Evolutionary conservation across 768 basidiomycete genomes (phyloP).

Genomic region (Trametes elegans): DNA sequence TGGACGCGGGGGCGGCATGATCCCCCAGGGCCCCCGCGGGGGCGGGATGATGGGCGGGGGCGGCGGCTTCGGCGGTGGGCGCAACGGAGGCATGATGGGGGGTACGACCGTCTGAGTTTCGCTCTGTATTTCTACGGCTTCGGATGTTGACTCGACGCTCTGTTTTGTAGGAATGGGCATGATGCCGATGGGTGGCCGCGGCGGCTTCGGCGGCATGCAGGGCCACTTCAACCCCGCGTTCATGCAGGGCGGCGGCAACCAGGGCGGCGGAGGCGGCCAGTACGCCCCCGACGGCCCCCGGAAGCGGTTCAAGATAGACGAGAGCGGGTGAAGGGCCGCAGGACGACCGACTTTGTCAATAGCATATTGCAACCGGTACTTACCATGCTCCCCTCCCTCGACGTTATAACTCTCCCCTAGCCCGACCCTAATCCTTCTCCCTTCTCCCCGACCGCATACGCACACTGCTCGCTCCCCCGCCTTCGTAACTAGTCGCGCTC

Average conservation of each 20-base stretch:
- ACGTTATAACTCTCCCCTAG: constrained; percentile 1
- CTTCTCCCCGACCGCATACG: neutral
- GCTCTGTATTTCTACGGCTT: constrained; percentile 39
- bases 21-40: constrained; percentile 37
- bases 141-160: constrained; percentile 41
- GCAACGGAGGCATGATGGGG: constrained; percentile 35
- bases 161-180: constrained; percentile 45
- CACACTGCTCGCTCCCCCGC: neutral
- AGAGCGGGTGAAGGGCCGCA: constrained; percentile 36
- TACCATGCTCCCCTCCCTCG: constrained; percentile 1
- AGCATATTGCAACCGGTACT: too few relatives aligned
- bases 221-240: constrained; percentile 80
- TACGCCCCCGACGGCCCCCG: constrained; percentile 47
- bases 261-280: constrained; percentile 39
- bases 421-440: constrained; percentile 2
- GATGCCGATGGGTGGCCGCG: constrained; percentile 49
- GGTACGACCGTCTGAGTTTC: constrained; percentile 42
- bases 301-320: constrained; percentile 57
- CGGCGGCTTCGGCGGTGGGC: constrained; percentile 23
- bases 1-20: constrained; percentile 35
- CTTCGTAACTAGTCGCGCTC: constrained; percentile 3
- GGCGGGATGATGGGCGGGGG: constrained; percentile 30
- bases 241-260: constrained; percentile 45
- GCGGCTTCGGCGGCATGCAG: constrained; percentile 47
- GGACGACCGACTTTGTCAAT: neutral